Base-by-base conservation (phyloP, 2,329 filamentous ascomycete species). In the Fusarium longipes region DNA sequence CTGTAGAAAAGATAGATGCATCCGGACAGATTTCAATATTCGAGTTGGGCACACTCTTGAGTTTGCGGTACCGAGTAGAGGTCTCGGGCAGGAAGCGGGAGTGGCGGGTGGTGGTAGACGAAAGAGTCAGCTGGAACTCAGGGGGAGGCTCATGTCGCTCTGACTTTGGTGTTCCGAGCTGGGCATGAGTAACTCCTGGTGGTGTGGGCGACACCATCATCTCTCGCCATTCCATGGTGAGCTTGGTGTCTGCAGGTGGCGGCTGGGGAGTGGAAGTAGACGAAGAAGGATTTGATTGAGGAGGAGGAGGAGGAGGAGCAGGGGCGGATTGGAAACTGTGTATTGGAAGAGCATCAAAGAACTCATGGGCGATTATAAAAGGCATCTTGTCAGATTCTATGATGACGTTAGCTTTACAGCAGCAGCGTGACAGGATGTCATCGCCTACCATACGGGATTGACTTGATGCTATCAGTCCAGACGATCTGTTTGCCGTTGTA, bases 341-440 rank as follows among this genome's bases (percentile, higher is more conserved):
- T 71, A 99, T 97, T 32, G 96, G 96, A 1, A 99, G 89, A 4
- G 96, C 96, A 72, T 99, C 96, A 81, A 99, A 99, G 83, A 99
- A 98, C 77, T 99, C 96, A 77, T 99, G 96, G 6, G 96, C 96
- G 47, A 98, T 87, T 63, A 99, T 97, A 78, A 98, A 96, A 1
- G 96, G 95, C 22, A 89, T 92, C 75, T 91, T 92, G 62, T 86
- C 84, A 22, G 88, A 80, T 63, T 87, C 89, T 90, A 24, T 9
- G 8, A 51, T 48, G 12, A 20, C 29, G 22, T 57, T 25, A 61
- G 59, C 49, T 32, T 58, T 44, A 70, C 17, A 58, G 25, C 36
- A 17, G 7, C 25, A 40, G 29, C 12, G 20, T 5, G 11, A 10
- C n/a, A 12, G 18, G 12, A 18, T 6, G 24, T 7, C 5, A 18